Base-by-base conservation (phyloP, 2,329 filamentous ascomycete species). In the Penicillium sp. region DNA sequence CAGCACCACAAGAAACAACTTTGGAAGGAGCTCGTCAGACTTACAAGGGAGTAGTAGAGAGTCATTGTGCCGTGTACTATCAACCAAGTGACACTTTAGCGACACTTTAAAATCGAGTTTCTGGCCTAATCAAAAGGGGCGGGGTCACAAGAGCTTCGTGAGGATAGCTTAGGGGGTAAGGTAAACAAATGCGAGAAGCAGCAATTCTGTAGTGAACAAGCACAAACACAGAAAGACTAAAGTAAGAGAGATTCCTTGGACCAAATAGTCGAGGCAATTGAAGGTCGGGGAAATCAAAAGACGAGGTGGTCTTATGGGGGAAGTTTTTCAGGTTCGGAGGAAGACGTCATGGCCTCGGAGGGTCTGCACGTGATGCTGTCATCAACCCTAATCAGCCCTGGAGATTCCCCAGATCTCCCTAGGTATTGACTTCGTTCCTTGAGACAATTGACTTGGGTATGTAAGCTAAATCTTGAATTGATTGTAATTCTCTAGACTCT, bases 281-380 rank as follows among this genome's bases (percentile, higher is more conserved):
- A 79, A 41, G 37, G 39, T 21, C 15, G 31, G 44, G 24, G 29
- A 44, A 32, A 32, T 32, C 9, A 43, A 49, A 47, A 53, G 54
- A 57, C 53, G 91, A 86, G 71, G 74, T 94, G 94, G 64, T 93
- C 87, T 88, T 93, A 64, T 57, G 53, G 54, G 52, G 57, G 52
- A 48, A 55, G 54, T 48, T 61, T 58, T 54, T 52, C 48, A 48
- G 43, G 48, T 44, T 55, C 42, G 43, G 48, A 56, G 52, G 50
- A 62, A 65, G 61, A 68, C 65, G 65, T 68, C 65, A 67, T 67
- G 53, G 56, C 26, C 21, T 46, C 15, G 19, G 44, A 32, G 9
- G 31, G 13, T 24, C 15, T 5, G 12, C 59, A 61, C 59, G 59
- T 61, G 59, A 61, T 43, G 24, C 32, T 40, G 42, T 41, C 48